Evolutionary conservation across 495 filamentous ascomycete species (phyloP), one percentile per base, ranked within the genome.

Genomic region (Podospora didyma): DNA sequence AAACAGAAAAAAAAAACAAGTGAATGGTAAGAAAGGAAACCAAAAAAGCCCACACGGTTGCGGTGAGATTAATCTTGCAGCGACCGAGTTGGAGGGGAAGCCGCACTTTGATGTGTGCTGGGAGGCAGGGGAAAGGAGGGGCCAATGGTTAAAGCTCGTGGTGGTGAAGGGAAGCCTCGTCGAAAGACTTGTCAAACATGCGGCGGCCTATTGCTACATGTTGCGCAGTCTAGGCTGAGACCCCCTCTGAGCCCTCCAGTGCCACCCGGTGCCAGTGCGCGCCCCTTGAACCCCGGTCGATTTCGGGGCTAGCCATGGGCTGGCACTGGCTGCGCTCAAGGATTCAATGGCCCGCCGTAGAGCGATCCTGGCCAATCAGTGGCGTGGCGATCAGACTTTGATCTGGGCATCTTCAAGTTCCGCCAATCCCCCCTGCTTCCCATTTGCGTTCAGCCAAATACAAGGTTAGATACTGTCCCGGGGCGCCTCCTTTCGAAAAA

Each of bases 301-400:
- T 31, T 31, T 31, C 44, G 44, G 26, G 26, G 26, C 26, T 31
- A 31, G 26, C 26, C 26, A 31, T 4, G 26, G 26, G 26, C 26
- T 31, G 19, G 49, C 31, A n/a, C 49, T 48, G 47, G 48, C 46
- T 61, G 60, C 56, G 44, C 42, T 17, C 52, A 20, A 51, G 62
- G 62, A 56, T 51, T 20, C 21, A 58, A 11, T 56, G 44, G 55
- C 54, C 68, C 58, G 51, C 64, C 57, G 59, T 66, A 63, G 44
- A 26, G n/a, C 56, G 34, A 17, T 42, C 42, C 56, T 34, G 46
- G 50, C 69, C 68, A 73, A 71, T 71, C 66, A 68, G 20, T 17
- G 45, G 35, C 50, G 61, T 56, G 54, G 62, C 66, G 67, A 67
- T 69, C 68, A 69, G 65, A 70, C 67, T 70, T 69, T 71, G 68